Conservation (phyloP, 305 asterid genomes). For the Withania somnifera region DNA sequence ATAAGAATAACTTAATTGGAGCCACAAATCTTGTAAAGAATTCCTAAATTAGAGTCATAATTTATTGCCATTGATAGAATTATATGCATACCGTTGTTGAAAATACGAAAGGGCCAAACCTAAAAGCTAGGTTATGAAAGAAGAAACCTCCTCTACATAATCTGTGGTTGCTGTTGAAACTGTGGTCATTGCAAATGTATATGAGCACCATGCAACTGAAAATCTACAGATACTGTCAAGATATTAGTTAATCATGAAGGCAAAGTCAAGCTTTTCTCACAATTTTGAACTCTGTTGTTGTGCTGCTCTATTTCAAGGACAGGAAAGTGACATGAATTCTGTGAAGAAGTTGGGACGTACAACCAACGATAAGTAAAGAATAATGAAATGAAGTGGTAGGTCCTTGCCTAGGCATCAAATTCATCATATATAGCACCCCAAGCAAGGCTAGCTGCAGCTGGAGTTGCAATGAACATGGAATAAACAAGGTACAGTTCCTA, state of each 20-base stretch:
- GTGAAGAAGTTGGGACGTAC: constrained; percentile 85
- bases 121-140: constrained; percentile 37
- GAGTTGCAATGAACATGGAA: constrained; percentile 93
- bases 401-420: constrained; percentile 71
- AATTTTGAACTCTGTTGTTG: neutral
- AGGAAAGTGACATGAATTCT: constrained; percentile 97
- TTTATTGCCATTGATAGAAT: no score
- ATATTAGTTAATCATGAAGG: neutral
- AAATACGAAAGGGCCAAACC: constrained; percentile 63
- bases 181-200: constrained; percentile 94
- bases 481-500: no score
- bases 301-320: no score
- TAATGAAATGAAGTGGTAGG: constrained; percentile 78
- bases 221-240: constrained; percentile 34
- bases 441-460: constrained; percentile 87
- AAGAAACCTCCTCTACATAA: constrained; percentile 70
- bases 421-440: constrained; percentile 84
- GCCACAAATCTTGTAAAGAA: no score
- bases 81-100: constrained; percentile 70
- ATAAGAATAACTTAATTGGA: no score
- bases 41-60: no score
- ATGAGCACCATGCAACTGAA: constrained; percentile 98
- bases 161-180: constrained; percentile 79
- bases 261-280: neutral
- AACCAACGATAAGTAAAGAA: constrained; percentile 58